Conservation (phyloP, 441 rosid species). For the Aleurites moluccanus region DNA sequence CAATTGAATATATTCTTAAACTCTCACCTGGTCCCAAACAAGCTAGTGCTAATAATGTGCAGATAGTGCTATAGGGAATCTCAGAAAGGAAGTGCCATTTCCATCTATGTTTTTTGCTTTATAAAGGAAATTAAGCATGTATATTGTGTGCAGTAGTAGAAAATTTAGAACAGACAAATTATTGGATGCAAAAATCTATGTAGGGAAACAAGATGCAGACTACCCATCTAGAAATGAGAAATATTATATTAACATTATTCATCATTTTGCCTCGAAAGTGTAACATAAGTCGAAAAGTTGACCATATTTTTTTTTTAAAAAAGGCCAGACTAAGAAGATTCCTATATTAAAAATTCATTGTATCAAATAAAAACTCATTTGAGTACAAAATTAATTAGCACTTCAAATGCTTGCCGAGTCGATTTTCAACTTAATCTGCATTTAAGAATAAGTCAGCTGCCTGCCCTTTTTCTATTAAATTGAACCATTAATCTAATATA, state of each 20-base stretch:
- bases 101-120: constrained; percentile 11
- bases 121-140: constrained; percentile 4
- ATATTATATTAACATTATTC: background rate
- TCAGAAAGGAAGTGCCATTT: constrained; percentile 24
- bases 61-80: constrained; percentile 33
- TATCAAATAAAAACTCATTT: background rate
- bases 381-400: background rate
- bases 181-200: constrained; percentile 22
- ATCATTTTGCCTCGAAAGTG: background rate
- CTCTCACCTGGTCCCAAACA: background rate
- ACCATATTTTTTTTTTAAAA: background rate
- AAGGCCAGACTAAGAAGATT: constrained; percentile 19
- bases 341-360: constrained; percentile 15
- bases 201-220: constrained; percentile 27
- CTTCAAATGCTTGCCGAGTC: constrained; percentile 33
- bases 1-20: background rate
- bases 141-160: constrained; percentile 11
- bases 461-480: background rate
- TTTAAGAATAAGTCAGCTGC: background rate
- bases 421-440: constrained; percentile 23
- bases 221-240: constrained; percentile 13
- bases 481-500: background rate
- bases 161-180: constrained; percentile 26
- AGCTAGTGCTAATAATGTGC: constrained; percentile 16
- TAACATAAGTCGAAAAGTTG: constrained; percentile 18